Percentiles rank a stretch among this genome's conserved stretches.
Conservation (phyloP, 2,329 filamentous ascomycete genomes). For the Trichoderma afroharzianum region DNA sequence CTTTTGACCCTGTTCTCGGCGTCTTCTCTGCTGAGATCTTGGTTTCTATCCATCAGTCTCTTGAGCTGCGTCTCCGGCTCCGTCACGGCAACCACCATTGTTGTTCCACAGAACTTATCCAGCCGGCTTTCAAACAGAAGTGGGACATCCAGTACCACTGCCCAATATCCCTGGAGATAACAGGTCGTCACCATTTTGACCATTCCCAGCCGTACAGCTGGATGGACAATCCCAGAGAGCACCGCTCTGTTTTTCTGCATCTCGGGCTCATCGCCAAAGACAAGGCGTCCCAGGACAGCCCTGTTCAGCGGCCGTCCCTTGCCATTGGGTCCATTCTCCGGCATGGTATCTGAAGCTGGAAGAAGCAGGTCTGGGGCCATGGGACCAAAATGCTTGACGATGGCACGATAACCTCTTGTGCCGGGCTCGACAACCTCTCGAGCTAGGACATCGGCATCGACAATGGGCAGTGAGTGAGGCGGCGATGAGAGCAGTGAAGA, state of each 20-base stretch:
- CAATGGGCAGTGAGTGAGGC: constrained; percentile 82
- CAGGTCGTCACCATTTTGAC: constrained; percentile 67
- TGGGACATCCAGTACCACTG: constrained; percentile 88
- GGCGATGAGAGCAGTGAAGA: constrained; percentile 74
- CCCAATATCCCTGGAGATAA: constrained; percentile 77
- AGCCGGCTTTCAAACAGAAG: constrained; percentile 85
- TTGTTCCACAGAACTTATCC: constrained; percentile 79
- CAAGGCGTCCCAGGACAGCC: constrained; percentile 75
- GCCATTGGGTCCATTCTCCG: constrained; percentile 52
- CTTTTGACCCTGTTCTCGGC: constrained; percentile 81
- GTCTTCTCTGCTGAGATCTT: constrained; percentile 77
- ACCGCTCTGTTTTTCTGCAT: constrained; percentile 67
- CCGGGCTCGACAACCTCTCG: constrained; percentile 94
- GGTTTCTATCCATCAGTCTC: constrained; percentile 70
- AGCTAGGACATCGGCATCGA: constrained; percentile 91
- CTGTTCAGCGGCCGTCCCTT: constrained; percentile 77
- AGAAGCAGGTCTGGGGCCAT: constrained; percentile 84
- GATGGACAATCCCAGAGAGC: constrained; percentile 89
- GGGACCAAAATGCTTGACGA: constrained; percentile 75
- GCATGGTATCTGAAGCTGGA: constrained; percentile 49
- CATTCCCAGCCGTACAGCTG: constrained; percentile 80
- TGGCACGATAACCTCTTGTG: constrained; percentile 75
- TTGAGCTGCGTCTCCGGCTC: constrained; percentile 81
- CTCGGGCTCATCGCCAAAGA: constrained; percentile 78
- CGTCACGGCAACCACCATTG: constrained; percentile 80